Evolutionary conservation across 2,329 filamentous ascomycete genomes (phyloP).

Genomic region (Chaetoscypha palmicola): DNA sequence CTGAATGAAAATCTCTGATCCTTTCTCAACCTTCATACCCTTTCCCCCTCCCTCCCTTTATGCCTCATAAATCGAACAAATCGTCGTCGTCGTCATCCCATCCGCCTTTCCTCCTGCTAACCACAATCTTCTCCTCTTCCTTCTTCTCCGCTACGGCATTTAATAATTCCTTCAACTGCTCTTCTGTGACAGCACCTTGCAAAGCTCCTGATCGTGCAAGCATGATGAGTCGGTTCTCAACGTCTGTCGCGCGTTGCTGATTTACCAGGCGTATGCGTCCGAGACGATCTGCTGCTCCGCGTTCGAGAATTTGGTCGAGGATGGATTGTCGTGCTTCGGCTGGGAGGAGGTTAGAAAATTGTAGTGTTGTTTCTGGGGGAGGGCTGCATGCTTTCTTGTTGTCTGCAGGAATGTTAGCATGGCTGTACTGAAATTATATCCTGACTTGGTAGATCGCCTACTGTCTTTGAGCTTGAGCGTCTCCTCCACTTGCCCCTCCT

Average conservation of each 20-base stretch:
- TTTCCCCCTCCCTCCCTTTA: background rate
- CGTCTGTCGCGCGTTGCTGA: conserved; percentile 77
- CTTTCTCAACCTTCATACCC: background rate
- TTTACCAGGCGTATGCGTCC: conserved; percentile 95
- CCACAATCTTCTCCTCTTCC: conserved; percentile 76
- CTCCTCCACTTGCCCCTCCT: conserved; percentile 39
- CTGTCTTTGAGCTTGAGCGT: conserved; percentile 62
- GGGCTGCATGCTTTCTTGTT: conserved; percentile 5
- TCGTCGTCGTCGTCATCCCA: conserved; percentile 82
- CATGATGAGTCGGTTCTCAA: conserved; percentile 90
- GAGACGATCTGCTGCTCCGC: conserved; percentile 86
- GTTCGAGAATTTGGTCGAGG: conserved; percentile 87
- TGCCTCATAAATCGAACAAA: conserved; percentile 50
- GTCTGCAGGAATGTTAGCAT: conserved; percentile 1
- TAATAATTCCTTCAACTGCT: conserved; percentile 86
- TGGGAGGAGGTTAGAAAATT: conserved; percentile 16
- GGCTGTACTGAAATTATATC: background rate
- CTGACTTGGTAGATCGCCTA: conserved; percentile 36
- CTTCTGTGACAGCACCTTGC: conserved; percentile 79
- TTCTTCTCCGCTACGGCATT: conserved; percentile 75
- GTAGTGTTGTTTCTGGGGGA: background rate
- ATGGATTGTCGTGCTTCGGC: conserved; percentile 69
- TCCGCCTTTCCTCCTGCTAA: conserved; percentile 73
- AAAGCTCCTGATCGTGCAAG: conserved; percentile 84
- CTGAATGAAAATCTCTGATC: conserved; percentile 3